These are phyloP conservation scores for Monilinia vaccinii-corymbosi DNA, from an alignment of 2,329 filamentous ascomycete species.

Conservation along the genomic window DNA sequence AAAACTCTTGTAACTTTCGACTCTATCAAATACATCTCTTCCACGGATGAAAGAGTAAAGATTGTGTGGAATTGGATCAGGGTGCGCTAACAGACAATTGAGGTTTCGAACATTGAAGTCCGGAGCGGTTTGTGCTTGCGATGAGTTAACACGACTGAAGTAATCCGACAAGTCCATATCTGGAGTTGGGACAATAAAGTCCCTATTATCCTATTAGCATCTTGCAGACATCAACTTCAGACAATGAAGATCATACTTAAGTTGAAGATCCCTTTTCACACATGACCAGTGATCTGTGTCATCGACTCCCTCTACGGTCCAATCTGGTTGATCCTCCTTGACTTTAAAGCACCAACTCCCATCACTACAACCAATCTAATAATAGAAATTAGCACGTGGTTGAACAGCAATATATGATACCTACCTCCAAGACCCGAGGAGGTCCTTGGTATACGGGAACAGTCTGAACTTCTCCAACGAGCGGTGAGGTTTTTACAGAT, in stretches of 20 bases:
- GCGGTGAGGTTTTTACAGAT: neutral
- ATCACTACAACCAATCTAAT: constrained; percentile 24
- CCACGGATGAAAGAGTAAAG: constrained; percentile 25
- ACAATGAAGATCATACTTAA: constrained; percentile 9
- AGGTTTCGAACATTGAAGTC: constrained; percentile 26
- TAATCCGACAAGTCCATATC: constrained; percentile 16
- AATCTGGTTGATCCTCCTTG: constrained; percentile 23
- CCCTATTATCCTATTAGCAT: constrained; percentile 13
- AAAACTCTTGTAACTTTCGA: constrained; percentile 25
- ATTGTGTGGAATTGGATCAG: constrained; percentile 22
- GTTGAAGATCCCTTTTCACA: constrained; percentile 11
- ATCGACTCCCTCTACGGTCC: constrained; percentile 28
- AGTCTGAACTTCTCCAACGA: neutral
- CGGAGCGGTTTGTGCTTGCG: constrained; percentile 18
- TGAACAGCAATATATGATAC: neutral
- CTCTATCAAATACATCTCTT: constrained; percentile 25
- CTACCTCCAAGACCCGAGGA: constrained; percentile 23
- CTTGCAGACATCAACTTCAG: neutral
- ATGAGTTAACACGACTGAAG: constrained; percentile 17
- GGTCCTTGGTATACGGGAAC: constrained; percentile 15
- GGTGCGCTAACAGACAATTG: constrained; percentile 20
- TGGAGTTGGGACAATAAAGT: constrained; percentile 18
- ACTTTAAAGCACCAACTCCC: constrained; percentile 25
- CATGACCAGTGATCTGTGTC: constrained; percentile 26
- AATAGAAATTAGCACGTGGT: neutral